These are phyloP conservation scores for Quercus agrifolia DNA, from an alignment of 306 rosid species.

Conservation along the genomic window DNA sequence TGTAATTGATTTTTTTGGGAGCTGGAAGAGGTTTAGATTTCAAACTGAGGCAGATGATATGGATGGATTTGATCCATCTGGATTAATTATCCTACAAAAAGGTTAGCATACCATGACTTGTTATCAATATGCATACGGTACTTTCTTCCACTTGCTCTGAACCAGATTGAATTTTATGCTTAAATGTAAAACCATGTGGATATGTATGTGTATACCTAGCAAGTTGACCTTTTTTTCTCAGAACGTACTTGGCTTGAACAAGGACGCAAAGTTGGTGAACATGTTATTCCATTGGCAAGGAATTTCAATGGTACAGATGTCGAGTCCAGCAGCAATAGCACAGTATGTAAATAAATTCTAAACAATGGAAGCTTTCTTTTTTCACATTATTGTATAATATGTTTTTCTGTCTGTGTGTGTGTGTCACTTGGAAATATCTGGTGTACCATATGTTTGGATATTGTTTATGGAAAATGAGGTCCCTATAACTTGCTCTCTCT, in stretches of 20 bases:
- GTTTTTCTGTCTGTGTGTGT: background rate
- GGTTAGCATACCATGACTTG: conserved; percentile 43
- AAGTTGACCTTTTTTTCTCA: conserved; percentile 29
- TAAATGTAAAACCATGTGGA: background rate
- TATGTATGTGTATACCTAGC: background rate
- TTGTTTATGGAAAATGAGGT: background rate
- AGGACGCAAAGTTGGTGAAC: conserved; percentile 86
- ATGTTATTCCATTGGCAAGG: conserved; percentile 85
- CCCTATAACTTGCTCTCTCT: background rate
- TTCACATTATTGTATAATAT: background rate
- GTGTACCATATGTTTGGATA: background rate
- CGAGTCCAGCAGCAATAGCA: conserved; percentile 53
- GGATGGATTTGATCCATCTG: conserved; percentile 93
- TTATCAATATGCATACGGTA: background rate
- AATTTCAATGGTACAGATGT: conserved; percentile 64
- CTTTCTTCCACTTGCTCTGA: background rate
- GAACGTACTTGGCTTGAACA: conserved; percentile 89
- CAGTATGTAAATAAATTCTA: conserved; percentile 39
- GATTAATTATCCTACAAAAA: conserved; percentile 85
- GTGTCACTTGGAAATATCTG: background rate
- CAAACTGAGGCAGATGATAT: conserved; percentile 84
- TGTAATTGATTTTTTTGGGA: conserved; percentile 72
- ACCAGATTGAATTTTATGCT: conserved; percentile 8
- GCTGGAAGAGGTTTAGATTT: conserved; percentile 82
- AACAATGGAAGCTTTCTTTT: background rate